Percentiles rank a stretch among this genome's conserved stretches.
Evolutionary conservation across 257 asterid genomes (phyloP).

Genomic region (Verbascum thapsus): DNA sequence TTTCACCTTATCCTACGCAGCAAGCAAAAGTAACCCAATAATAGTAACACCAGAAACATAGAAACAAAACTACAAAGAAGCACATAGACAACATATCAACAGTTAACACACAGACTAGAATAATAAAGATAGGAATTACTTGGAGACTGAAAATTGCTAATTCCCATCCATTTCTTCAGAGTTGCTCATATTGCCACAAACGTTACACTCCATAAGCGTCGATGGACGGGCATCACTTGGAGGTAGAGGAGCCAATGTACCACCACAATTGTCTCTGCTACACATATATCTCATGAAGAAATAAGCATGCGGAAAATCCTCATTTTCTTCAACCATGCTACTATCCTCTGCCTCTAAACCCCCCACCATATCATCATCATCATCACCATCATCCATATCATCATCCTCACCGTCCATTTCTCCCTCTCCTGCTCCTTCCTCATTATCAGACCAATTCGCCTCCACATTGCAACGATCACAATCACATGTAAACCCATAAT

Average conservation of each 20-base stretch:
- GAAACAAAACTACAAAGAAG: not conserved
- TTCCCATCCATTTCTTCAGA: slow-evolving; percentile 38
- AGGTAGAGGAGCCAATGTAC: slow-evolving; percentile 90
- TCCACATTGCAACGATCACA: slow-evolving; percentile 97
- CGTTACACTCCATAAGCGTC: slow-evolving; percentile 78
- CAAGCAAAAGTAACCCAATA: not conserved
- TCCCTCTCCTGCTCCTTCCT: slow-evolving; percentile 52
- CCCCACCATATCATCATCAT: slow-evolving; percentile 37
- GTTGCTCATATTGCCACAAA: slow-evolving; percentile 70
- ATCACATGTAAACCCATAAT: slow-evolving; percentile 73
- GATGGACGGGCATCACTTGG: slow-evolving; percentile 49
- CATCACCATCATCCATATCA: slow-evolving; percentile 58
- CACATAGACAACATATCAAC: slow-evolving; percentile 8
- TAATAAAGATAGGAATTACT: slow-evolving; percentile 6
- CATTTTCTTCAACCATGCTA: slow-evolving; percentile 36
- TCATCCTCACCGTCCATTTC: slow-evolving; percentile 57
- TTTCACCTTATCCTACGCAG: not conserved
- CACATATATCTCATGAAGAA: slow-evolving; percentile 86
- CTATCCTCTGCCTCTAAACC: slow-evolving; percentile 39
- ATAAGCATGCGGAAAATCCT: slow-evolving; percentile 82
- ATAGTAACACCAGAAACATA: not conserved
- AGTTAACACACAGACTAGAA: not conserved
- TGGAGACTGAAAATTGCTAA: slow-evolving; percentile 26
- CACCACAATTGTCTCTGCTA: slow-evolving; percentile 72
- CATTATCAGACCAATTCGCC: slow-evolving; percentile 85